Evolutionary conservation across 2,329 filamentous ascomycete species (phyloP), one percentile per base, ranked within the genome.

Genomic region (Colletotrichum sp.): DNA sequence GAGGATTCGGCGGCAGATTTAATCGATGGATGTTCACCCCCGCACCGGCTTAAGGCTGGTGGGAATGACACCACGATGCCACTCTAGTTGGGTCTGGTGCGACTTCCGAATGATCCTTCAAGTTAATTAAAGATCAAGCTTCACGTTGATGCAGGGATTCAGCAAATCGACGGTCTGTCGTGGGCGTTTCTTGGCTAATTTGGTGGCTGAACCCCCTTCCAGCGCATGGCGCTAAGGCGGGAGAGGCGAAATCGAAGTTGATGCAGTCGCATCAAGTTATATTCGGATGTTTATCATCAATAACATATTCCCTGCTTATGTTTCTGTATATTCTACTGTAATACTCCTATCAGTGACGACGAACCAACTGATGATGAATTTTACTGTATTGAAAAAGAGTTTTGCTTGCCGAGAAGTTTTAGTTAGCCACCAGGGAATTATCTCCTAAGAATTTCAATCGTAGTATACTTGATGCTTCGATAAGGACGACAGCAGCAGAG

Each of bases 321-420:
- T 7, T 0, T 49, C 3, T 12, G 1, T 7, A 13, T 49, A 34
- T 13, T 13, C 3, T 0, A 9, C 3, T 49, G 6, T 7, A 5
- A 21, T 21, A 21, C n/a, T 21, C 1, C n/a, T n/a, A 1, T 21
- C 8, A 13, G 44, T 21, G 3, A 12, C 10, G 18, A n/a, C 18
- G 39, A 44, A n/a, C 1, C 1, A 10, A 44, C 8, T 44, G 18
- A n/a, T 3, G 18, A 49, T 12, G 18, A n/a, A 1, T 12, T 49
- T 49, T n/a, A 4, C 1, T 6, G 18, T 49, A 21, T 49, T n/a
- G 18, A 12, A 0, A 18, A 44, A 18, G 16, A 18, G 8, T 44
- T 44, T 18, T 10, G 16, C 16, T 44, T 18, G 16, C 16, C 16
- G 36, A 2, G 36, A 18, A 39, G 36, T 44, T 9, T 44, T 18